A percentile compares a stretch with the other conserved stretches of the same genome.
Evolutionary conservation across 768 basidiomycete genomes (phyloP).

Genomic region (Cyclocybe cylindracea): DNA sequence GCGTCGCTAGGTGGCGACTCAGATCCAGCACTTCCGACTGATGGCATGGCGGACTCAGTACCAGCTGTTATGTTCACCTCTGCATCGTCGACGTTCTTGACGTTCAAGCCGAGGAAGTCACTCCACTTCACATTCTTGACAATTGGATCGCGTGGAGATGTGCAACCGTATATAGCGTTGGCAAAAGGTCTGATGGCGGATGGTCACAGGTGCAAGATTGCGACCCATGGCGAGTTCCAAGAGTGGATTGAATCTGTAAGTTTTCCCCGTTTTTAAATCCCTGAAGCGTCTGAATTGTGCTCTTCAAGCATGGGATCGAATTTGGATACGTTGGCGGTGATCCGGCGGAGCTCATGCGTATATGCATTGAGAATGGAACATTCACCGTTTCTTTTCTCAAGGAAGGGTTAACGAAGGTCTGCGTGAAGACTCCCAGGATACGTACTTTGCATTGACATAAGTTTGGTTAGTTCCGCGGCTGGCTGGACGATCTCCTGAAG

Average conservation of each 20-base stretch:
- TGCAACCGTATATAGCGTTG: slow-evolving; percentile 96
- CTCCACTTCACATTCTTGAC: slow-evolving; percentile 93
- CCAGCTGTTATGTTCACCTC: slow-evolving; percentile 97
- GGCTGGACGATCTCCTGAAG: slow-evolving; percentile 94
- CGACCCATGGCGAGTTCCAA: slow-evolving; percentile 93
- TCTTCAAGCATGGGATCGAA: slow-evolving; percentile 86
- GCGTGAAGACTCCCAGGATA: slow-evolving; percentile 7
- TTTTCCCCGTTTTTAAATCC: slow-evolving; percentile 13
- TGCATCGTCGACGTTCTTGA: slow-evolving; percentile 93
- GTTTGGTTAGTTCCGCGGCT: slow-evolving; percentile 81
- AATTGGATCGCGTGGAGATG: slow-evolving; percentile 95
- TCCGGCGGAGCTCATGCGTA: slow-evolving; percentile 95
- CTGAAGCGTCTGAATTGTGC: neutral
- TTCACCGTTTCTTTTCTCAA: slow-evolving; percentile 95
- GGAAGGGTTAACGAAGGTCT: slow-evolving; percentile 84
- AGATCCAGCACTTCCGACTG: slow-evolving; percentile 48
- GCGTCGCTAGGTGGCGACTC: slow-evolving; percentile 35
- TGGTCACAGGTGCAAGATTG: slow-evolving; percentile 88
- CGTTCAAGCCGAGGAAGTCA: slow-evolving; percentile 87
- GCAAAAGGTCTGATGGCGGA: slow-evolving; percentile 89
- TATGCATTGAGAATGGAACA: slow-evolving; percentile 97
- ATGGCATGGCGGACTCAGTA: slow-evolving; percentile 65
- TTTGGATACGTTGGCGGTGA: slow-evolving; percentile 95
- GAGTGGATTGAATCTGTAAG: slow-evolving; percentile 94
- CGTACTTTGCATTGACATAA: slow-evolving; percentile 2